These are phyloP conservation scores for Saccharomyces cerevisiae DNA, from an alignment of 805 yeast species.

Conservation along the genomic window DNA sequence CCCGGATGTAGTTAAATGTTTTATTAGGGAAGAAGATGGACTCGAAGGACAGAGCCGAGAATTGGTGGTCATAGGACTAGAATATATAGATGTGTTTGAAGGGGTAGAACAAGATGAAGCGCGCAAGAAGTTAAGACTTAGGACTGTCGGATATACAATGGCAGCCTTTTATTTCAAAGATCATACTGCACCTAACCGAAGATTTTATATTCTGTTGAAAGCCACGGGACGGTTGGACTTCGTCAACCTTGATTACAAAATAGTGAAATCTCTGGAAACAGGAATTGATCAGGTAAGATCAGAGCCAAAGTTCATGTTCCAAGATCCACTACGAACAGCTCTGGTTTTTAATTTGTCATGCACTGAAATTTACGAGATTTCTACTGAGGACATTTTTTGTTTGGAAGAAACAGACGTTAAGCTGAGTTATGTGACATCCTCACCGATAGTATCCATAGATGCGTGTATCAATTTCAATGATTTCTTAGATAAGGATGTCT, in stretches of 20 bases:
- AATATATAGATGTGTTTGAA: background rate
- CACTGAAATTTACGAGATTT: background rate
- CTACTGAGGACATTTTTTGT: background rate
- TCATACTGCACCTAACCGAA: slow-evolving; percentile 4
- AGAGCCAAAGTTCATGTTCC: background rate
- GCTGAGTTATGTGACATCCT: background rate
- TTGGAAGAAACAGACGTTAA: background rate
- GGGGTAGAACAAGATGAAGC: background rate
- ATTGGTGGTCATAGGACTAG: background rate
- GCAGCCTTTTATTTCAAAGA: slow-evolving; percentile 11
- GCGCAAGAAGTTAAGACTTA: background rate
- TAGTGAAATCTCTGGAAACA: slow-evolving; percentile 11
- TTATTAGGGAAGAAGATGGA: background rate
- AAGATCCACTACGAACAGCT: background rate
- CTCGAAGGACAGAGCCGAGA: background rate
- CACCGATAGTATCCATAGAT: background rate
- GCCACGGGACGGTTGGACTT: slow-evolving; percentile 15
- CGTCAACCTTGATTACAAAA: slow-evolving; percentile 3
- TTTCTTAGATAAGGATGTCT: background rate
- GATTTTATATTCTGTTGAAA: slow-evolving; percentile 14
- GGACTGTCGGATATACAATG: slow-evolving; percentile 12
- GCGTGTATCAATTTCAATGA: background rate
- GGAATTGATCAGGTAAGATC: background rate
- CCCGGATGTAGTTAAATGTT: background rate
- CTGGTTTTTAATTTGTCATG: background rate